A percentile compares a stretch with the other conserved stretches of the same genome.
phyloP scores from a whole-genome alignment of 2,329 filamentous ascomycete species.

The Cytospora piceicola region DNA sequence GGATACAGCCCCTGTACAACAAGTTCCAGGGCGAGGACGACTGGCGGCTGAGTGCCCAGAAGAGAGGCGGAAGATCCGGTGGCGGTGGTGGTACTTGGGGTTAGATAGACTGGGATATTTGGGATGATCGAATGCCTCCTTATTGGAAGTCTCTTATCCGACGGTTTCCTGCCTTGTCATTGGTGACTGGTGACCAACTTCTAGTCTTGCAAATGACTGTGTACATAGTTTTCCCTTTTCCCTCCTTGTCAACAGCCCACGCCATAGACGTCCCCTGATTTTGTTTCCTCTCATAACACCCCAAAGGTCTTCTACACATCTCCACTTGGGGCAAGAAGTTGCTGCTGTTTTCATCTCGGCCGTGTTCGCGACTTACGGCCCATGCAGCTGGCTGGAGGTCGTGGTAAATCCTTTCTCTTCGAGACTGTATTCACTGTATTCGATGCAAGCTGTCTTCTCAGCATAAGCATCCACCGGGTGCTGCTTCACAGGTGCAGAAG shows the following conservation, averaged over 20 bases:
- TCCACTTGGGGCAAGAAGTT: too few relatives aligned
- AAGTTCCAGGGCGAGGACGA: slow-evolving; percentile 91
- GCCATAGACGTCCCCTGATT: too few relatives aligned
- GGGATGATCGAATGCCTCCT: background rate
- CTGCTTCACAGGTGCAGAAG: slow-evolving; percentile 14
- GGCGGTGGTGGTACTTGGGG: slow-evolving; percentile 93
- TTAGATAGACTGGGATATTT: slow-evolving; percentile 42
- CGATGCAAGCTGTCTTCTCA: background rate
- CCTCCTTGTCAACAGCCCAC: too few relatives aligned
- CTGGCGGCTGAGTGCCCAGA: slow-evolving; percentile 90
- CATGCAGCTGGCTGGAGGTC: background rate
- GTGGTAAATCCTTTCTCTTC: background rate
- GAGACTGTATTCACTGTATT: background rate
- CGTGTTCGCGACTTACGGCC: background rate
- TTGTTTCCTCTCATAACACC: too few relatives aligned
- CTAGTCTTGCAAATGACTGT: too few relatives aligned
- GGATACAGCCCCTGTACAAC: slow-evolving; percentile 94
- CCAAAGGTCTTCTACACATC: too few relatives aligned
- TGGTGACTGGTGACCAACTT: too few relatives aligned
- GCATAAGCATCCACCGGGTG: slow-evolving; percentile 5
- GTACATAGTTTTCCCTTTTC: too few relatives aligned
- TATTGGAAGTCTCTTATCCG: background rate
- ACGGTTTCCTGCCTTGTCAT: background rate
- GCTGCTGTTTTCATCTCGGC: background rate
- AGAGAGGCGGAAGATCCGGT: slow-evolving; percentile 79